Percentiles rank a stretch among this genome's conserved stretches.
Evolutionary conservation across 495 filamentous ascomycete species (phyloP).

Genomic region (Penicillium lagena): DNA sequence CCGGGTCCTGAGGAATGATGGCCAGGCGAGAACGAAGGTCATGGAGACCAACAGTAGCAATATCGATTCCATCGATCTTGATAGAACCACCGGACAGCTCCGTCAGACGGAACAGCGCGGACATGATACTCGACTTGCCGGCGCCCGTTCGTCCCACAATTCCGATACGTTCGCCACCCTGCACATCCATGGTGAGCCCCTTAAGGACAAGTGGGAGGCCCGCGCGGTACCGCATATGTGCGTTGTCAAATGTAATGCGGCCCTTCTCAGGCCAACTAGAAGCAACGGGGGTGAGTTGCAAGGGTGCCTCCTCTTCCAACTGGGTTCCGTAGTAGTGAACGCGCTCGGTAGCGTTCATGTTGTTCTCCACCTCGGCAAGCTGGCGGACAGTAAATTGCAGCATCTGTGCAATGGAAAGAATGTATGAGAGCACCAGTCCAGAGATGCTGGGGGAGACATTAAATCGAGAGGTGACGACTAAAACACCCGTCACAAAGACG

Average conservation of each 20-base stretch:
- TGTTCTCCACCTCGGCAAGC: constrained; percentile 92
- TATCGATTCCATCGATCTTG: constrained; percentile 85
- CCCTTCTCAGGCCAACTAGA: constrained; percentile 77
- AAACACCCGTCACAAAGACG: constrained; percentile 80
- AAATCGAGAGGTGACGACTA: constrained; percentile 94
- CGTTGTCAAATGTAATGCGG: constrained; percentile 76
- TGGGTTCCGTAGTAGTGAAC: constrained; percentile 85
- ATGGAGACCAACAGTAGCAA: constrained; percentile 73
- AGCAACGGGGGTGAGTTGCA: constrained; percentile 61
- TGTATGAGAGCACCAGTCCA: constrained; percentile 86
- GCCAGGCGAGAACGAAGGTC: constrained; percentile 83
- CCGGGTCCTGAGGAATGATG: constrained; percentile 96
- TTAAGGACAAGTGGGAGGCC: constrained; percentile 80
- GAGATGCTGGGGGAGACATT: constrained; percentile 75
- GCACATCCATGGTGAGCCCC: constrained; percentile 68
- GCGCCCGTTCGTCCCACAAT: constrained; percentile 92
- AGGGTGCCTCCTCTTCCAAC: constrained; percentile 82
- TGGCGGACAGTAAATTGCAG: constrained; percentile 92
- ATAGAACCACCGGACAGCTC: constrained; percentile 81
- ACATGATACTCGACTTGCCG: constrained; percentile 93
- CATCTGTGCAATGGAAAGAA: constrained; percentile 91
- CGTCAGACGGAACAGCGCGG: constrained; percentile 81
- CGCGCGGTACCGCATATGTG: constrained; percentile 84
- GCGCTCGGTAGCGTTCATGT: constrained; percentile 94
- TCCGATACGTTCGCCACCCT: constrained; percentile 83